Percentiles rank a stretch among this genome's conserved stretches.
Evolutionary conservation across 768 basidiomycete species (phyloP).

Genomic region (Pleurotus giganteus): DNA sequence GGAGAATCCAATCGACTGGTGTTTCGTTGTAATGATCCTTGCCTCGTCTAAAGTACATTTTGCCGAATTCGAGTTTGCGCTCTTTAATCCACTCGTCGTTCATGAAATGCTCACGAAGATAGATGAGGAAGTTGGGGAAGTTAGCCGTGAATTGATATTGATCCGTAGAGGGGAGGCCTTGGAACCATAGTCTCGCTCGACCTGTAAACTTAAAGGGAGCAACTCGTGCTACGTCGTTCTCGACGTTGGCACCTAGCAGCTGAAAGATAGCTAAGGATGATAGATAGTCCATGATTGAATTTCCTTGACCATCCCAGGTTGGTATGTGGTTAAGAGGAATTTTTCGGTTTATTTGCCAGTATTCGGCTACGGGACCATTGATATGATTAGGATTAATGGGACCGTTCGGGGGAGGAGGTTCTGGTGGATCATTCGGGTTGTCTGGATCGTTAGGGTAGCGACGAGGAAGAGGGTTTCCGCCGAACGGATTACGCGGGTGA

Average conservation of each 20-base stretch:
- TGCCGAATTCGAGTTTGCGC: conserved; percentile 12
- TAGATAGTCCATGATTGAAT: not conserved
- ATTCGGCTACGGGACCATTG: not conserved
- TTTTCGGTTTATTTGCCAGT: not conserved
- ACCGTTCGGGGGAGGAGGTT: not conserved
- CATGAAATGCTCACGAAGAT: conserved; percentile 15
- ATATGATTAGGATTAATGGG: not conserved
- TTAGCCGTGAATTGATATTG: not conserved
- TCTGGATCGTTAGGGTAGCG: not conserved
- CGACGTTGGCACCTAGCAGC: not conserved
- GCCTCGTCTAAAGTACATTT: conserved; percentile 13
- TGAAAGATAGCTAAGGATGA: not conserved
- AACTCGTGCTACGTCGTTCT: not conserved
- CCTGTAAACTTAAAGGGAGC: not conserved
- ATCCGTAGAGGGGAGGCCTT: not conserved
- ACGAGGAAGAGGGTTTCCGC: not conserved
- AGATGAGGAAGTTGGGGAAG: conserved; percentile 11
- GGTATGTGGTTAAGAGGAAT: not conserved
- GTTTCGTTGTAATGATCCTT: not conserved
- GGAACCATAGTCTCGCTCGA: not conserved
- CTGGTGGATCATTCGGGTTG: not conserved
- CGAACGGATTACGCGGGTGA: not conserved
- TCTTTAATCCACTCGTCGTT: conserved; percentile 10
- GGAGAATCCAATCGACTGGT: not conserved
- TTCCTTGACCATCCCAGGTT: not conserved